Evolutionary conservation across 352 stramenopile species (phyloP).

Genomic region (Sclerospora graminicola): DNA sequence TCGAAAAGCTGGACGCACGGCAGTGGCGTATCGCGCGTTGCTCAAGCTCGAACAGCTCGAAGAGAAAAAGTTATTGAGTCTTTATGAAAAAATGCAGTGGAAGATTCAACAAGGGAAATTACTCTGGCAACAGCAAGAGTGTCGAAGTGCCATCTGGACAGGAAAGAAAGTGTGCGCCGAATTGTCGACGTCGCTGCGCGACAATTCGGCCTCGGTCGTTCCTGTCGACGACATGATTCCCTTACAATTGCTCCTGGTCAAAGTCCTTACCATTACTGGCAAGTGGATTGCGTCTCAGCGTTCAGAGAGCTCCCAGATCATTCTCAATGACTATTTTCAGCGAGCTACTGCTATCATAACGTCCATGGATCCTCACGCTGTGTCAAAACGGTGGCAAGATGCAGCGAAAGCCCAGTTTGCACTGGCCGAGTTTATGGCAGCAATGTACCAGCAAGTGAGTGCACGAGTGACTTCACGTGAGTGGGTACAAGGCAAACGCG

Average conservation of each 20-base stretch:
- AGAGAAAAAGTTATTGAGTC: conserved; percentile 15
- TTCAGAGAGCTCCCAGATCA: conserved; percentile 85
- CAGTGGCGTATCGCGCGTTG: conserved; percentile 56
- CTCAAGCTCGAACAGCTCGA: conserved; percentile 52
- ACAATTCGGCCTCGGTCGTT: too few species aligned
- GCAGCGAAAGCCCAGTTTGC: conserved; percentile 77
- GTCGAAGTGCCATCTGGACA: conserved; percentile 60
- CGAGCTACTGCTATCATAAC: conserved; percentile 66
- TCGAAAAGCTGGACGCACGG: conserved; percentile 51
- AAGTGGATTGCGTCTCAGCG: conserved; percentile 91
- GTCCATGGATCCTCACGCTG: conserved; percentile 20
- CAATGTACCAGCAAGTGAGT: conserved; percentile 85
- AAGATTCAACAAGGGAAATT: conserved; percentile 72
- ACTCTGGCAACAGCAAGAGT: conserved; percentile 66
- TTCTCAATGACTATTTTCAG: conserved; percentile 89
- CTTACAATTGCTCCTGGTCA: conserved; percentile 48
- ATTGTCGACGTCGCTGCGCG: conserved; percentile 19
- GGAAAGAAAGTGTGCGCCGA: conserved; percentile 48
- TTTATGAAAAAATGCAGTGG: conserved; percentile 46
- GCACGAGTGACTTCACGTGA: conserved; percentile 78
- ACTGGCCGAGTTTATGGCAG: conserved; percentile 86
- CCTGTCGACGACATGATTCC: conserved; percentile 4
- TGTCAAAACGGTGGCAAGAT: conserved; percentile 33
- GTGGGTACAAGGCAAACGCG: conserved; percentile 80
- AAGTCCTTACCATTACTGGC: conserved; percentile 70